Evolutionary conservation across 805 yeast species (phyloP).

Genomic region (Pichia paraexigua): DNA sequence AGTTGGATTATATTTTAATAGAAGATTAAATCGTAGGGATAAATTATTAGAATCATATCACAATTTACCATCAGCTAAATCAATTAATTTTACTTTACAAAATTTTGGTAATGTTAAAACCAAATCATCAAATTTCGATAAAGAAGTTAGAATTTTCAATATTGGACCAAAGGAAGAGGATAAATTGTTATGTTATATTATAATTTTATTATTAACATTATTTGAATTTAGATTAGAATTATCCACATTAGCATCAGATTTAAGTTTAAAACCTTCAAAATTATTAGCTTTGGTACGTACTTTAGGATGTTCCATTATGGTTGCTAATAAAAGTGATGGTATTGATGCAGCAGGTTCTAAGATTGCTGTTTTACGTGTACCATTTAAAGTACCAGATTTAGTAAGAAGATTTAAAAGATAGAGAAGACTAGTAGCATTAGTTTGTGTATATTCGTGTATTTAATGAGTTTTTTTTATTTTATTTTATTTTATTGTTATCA

Average conservation of each 20-base stretch:
- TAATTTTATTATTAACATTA: conserved; percentile 66
- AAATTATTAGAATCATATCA: conserved; percentile 53
- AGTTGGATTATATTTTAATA: conserved; percentile 69
- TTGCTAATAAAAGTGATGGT: conserved; percentile 65
- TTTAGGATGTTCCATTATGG: conserved; percentile 73
- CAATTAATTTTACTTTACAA: conserved; percentile 64
- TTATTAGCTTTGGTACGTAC: conserved; percentile 63
- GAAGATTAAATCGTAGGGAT: conserved; percentile 54
- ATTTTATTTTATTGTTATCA: not conserved
- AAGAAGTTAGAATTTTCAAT: conserved; percentile 44
- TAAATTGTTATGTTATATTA: conserved; percentile 69
- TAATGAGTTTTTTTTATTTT: not conserved
- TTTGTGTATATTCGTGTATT: too few relatives aligned
- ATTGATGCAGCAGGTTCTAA: conserved; percentile 61
- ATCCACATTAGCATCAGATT: conserved; percentile 76
- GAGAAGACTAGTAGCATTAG: not conserved
- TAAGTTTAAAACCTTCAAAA: conserved; percentile 71
- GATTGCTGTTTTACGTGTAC: conserved; percentile 78
- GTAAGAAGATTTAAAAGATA: conserved; percentile 9
- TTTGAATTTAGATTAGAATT: conserved; percentile 69
- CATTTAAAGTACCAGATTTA: conserved; percentile 74
- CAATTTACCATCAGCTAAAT: conserved; percentile 67
- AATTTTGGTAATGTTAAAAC: conserved; percentile 64
- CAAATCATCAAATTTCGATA: conserved; percentile 36
- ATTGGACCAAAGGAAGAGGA: conserved; percentile 88